Percentiles rank a stretch among this genome's conserved stretches.
Evolutionary conservation across 129 eudicot genomes (phyloP).

Genomic region (Arctium minus): DNA sequence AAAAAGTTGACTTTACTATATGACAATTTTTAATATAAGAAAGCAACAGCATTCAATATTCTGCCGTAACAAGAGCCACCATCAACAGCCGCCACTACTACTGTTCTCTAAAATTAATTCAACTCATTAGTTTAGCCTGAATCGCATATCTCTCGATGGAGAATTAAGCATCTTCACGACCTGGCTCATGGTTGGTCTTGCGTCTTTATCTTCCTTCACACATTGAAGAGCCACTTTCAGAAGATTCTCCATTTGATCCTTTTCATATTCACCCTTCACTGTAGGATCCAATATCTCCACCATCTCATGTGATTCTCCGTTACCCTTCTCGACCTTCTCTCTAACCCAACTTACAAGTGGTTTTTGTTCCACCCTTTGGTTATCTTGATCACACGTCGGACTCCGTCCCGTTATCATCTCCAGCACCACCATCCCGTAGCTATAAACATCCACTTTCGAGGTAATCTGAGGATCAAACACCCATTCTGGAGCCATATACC

Average conservation of each 20-base stretch:
- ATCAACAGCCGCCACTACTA: neutral
- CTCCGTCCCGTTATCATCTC: constrained; percentile 40
- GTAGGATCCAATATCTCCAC: constrained; percentile 19
- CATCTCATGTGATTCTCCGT: neutral
- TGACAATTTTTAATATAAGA: too few species aligned
- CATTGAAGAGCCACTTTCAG: constrained; percentile 16
- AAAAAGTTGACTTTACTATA: neutral
- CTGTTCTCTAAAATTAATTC: neutral
- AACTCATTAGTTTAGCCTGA: neutral
- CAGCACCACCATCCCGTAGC: constrained; percentile 42
- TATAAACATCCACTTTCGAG: constrained; percentile 46
- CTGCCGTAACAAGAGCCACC: neutral
- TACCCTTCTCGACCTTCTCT: constrained; percentile 9
- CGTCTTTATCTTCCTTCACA: constrained; percentile 28
- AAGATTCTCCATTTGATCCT: neutral
- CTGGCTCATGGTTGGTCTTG: constrained; percentile 36
- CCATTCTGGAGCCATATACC: constrained; percentile 45
- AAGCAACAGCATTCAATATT: too few species aligned
- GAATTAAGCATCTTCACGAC: constrained; percentile 22
- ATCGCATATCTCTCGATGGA: neutral
- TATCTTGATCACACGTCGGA: neutral
- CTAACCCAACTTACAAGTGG: constrained; percentile 26
- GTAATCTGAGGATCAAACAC: constrained; percentile 30
- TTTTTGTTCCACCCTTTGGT: neutral
- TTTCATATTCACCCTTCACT: neutral